Percentiles rank a stretch among this genome's conserved stretches.
phyloP scores from a whole-genome alignment of 768 basidiomycete species.

The Trametes sanguinea region DNA sequence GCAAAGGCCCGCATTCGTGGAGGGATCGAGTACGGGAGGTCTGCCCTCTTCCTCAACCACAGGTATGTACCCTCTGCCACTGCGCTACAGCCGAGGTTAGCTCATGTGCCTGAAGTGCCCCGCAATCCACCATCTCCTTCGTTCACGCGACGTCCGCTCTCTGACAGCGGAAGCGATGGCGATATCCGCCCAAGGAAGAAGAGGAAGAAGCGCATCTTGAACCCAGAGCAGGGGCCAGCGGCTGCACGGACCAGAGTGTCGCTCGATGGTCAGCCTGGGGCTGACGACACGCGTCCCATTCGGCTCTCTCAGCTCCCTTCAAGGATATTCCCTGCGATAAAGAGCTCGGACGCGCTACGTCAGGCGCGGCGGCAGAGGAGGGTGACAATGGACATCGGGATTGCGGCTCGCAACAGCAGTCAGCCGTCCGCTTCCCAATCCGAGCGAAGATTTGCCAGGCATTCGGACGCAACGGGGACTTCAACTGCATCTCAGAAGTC shows the following conservation, averaged over 20 bases:
- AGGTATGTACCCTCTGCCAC: background rate
- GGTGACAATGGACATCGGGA: background rate
- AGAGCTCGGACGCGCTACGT: background rate
- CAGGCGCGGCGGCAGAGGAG: conserved; percentile 1
- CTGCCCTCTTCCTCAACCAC: background rate
- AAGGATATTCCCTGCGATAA: background rate
- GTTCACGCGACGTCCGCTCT: background rate
- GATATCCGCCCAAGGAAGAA: conserved; percentile 1
- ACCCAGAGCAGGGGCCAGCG: conserved; percentile 2
- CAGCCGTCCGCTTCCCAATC: background rate
- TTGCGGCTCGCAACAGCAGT: background rate
- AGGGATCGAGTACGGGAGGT: background rate
- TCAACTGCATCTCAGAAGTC: background rate
- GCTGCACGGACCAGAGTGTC: conserved; percentile 3
- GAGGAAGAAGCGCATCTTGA: conserved; percentile 10
- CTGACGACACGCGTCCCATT: background rate
- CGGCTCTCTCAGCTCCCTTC: background rate
- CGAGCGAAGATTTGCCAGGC: background rate
- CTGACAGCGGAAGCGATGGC: conserved; percentile 5
- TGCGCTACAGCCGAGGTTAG: background rate
- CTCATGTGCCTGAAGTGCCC: background rate
- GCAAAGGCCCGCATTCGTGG: background rate
- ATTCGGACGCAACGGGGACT: background rate
- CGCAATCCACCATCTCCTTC: background rate
- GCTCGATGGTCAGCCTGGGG: background rate